Evolutionary conservation across 768 basidiomycete genomes (phyloP), one percentile per base, ranked within the genome.

Genomic region (Phylloporus sp.): DNA sequence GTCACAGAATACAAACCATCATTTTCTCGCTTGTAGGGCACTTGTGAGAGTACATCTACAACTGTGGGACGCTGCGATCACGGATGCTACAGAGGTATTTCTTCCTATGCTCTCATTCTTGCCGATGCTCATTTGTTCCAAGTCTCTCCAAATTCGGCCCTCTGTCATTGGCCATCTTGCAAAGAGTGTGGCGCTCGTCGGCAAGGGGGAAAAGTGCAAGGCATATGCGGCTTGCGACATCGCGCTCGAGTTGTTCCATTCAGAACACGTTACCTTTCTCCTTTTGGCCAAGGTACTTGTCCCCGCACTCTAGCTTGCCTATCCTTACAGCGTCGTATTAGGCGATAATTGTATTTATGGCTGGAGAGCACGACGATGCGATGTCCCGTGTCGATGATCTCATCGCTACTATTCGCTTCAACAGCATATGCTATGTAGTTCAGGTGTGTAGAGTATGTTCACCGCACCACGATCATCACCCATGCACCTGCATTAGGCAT

Each of bases 341-440:
- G 52, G 49, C 49, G 3, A 11, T 53, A 3, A 28, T 53, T 17
- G 3, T 46, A 3, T 51, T 37, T n/a, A 39, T 46, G 37, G 41
- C 37, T 5, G 52, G 52, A 18, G 38, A 51, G 11, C 17, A 43
- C 8, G 13, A 20, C 3, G 33, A 38, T n/a, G 53, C 46, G 5
- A 44, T 52, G 26, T 54, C 49, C 3, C 46, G 38, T 9, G 10
- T 27, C 8, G 38, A 41, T 3, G 34, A 41, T 21, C 42, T 49
- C 9, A 52, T 49, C 15, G 6, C 20, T 20, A 21, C 33, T 1
- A 24, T 23, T 1, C n/a, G 7, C 7, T 10, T 5, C 4, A 32
- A 32, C 11, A 11, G 38, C 3, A n/a, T 15, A 15, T 42, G 37
- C 18, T 42, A 33, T 17, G 21, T 20, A 1, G 27, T 42, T 3